Evolutionary conservation across 768 basidiomycete species (phyloP), one percentile per base, ranked within the genome.

Genomic region (Rhodotorula taiwanensis): DNA sequence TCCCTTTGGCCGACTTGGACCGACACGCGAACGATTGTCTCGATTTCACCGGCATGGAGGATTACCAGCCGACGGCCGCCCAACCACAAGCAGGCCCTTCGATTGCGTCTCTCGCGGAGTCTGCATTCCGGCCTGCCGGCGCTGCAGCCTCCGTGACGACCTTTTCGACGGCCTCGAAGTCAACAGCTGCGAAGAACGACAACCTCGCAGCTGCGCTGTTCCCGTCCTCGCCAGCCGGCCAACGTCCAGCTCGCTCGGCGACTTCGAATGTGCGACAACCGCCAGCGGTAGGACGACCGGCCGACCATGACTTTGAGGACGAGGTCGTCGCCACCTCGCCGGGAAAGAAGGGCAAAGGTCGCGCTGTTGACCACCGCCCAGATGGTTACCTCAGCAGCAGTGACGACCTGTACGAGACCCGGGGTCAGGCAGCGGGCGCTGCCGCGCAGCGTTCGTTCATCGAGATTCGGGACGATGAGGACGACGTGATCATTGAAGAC

Each of bases 401-500:
- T 18, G 60, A 18, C 8, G 36, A 10, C 10, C 36, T 16, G 36
- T 10, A 39, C 36, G 36, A 9, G 36, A n/a, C n/a, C n/a, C n/a
- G n/a, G n/a, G n/a, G n/a, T n/a, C n/a, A n/a, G n/a, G n/a, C n/a
- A n/a, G n/a, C n/a, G n/a, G 36, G 36, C 36, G 36, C 16, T 9
- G 36, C 36, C 10, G 36, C 36, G 16, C 9, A 10, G 16, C 16
- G 36, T 16, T 39, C 36, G 36, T 10, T 16, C 36, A 10, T 9
- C 36, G 36, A 16, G 36, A 39, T 16, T 39, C 36, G 36, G 36
- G 62, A 56, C 34, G 47, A 58, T 28, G 48, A 55, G 11, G 53
- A 63, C 42, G 61, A 57, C 13, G n/a, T 60, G 16, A 54, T 64
- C 49, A 44, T 60, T 10, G 49, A 23, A 53, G n/a, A 11, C 41